Percentiles rank a stretch among this genome's conserved stretches.
Conservation (phyloP, 2,329 filamentous ascomycete species). For the Botryotinia convoluta region DNA sequence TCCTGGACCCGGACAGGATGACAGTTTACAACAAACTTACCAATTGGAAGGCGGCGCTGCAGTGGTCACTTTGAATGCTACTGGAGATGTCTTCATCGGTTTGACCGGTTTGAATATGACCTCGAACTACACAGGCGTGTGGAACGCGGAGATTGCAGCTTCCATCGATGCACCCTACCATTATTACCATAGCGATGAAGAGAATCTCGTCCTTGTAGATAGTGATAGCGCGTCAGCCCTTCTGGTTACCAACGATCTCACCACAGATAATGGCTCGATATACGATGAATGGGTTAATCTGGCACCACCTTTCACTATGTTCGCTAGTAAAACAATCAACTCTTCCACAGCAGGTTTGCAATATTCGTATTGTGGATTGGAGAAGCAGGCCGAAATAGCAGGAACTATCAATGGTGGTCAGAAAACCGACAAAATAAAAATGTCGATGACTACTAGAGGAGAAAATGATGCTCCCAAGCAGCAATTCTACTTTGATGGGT, state of each 20-base stretch:
- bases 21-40: slow-evolving; percentile 28
- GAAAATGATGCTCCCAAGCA: slow-evolving; percentile 70
- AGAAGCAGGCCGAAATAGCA: slow-evolving; percentile 61
- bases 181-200: slow-evolving; percentile 48
- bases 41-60: slow-evolving; percentile 33
- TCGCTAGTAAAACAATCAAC: slow-evolving; percentile 63
- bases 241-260: slow-evolving; percentile 74
- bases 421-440: slow-evolving; percentile 48
- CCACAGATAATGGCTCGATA: slow-evolving; percentile 48
- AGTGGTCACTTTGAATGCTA: slow-evolving; percentile 59
- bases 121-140: slow-evolving; percentile 55
- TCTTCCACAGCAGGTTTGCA: slow-evolving; percentile 65
- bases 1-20: slow-evolving; percentile 55
- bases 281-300: slow-evolving; percentile 55
- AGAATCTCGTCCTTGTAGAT: slow-evolving; percentile 72
- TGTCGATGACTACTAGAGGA: slow-evolving; percentile 67
- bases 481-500: slow-evolving; percentile 78
- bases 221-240: slow-evolving; percentile 78
- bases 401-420: slow-evolving; percentile 50
- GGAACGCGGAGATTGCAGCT: slow-evolving; percentile 77
- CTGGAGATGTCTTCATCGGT: slow-evolving; percentile 70
- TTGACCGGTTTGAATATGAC: slow-evolving; percentile 66
- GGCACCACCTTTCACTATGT: slow-evolving; percentile 71
- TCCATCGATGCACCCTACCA: slow-evolving; percentile 81
- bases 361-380: slow-evolving; percentile 79